Evolutionary conservation across 192 early-diverging fungal species (phyloP).

Genomic region (Mortierella alpina): DNA sequence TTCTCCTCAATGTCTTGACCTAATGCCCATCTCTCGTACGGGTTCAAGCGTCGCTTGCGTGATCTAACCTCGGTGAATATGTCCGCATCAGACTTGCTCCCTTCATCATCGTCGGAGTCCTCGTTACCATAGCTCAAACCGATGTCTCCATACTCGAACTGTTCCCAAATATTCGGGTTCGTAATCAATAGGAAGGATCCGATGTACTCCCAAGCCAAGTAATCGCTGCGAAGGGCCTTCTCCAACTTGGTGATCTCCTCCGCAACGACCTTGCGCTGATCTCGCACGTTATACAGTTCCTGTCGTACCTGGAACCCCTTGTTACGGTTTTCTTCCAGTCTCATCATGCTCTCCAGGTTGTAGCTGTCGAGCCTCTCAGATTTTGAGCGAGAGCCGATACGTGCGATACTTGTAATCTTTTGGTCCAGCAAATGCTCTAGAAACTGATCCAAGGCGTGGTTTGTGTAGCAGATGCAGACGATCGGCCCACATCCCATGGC

Average conservation of each 20-base stretch:
- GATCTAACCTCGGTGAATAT: conserved; percentile 6
- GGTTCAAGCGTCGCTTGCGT: not conserved
- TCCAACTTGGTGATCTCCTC: conserved; percentile 25
- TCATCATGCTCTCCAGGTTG: conserved; percentile 29
- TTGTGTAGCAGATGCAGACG: conserved; percentile 67
- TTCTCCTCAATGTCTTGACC: conserved; percentile 19
- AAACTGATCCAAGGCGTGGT: conserved; percentile 74
- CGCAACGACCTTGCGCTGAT: conserved; percentile 3
- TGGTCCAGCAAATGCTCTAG: conserved; percentile 62
- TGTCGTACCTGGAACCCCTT: conserved; percentile 19
- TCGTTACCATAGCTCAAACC: not conserved
- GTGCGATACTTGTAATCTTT: conserved; percentile 53
- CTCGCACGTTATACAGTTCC: not conserved
- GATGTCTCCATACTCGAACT: not conserved
- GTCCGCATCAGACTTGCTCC: not conserved
- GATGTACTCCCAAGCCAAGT: conserved; percentile 30
- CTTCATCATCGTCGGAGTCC: not conserved
- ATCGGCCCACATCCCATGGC: conserved; percentile 52
- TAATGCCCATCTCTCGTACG: conserved; percentile 27
- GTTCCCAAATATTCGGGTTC: conserved; percentile 1
- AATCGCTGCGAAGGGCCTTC: not conserved
- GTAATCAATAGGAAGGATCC: conserved; percentile 1
- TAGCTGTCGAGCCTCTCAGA: conserved; percentile 36
- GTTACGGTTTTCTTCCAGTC: not conserved
- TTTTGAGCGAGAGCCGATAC: conserved; percentile 58